These are phyloP conservation scores for Punctularia strigosozonata DNA, from an alignment of 768 basidiomycete genomes.

Conservation along the genomic window DNA sequence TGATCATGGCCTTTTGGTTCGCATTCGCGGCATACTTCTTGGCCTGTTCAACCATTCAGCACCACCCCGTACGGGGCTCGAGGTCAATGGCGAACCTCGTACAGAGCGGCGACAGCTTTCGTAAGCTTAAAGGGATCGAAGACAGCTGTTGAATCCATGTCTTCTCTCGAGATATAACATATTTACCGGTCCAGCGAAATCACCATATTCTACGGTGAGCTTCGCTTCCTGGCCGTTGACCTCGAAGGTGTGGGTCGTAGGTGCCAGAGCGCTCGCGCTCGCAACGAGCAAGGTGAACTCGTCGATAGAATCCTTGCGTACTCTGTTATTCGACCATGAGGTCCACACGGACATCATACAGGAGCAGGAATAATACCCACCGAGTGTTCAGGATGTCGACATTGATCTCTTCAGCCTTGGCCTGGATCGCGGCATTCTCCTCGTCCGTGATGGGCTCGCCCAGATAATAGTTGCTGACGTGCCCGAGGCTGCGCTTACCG, in stretches of 20 bases:
- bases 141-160: too few relatives aligned
- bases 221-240: slow-evolving; percentile 35
- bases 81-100: slow-evolving; percentile 30
- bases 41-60: slow-evolving; percentile 30
- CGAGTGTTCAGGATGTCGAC: slow-evolving; percentile 76
- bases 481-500: slow-evolving; percentile 68
- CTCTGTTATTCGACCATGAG: slow-evolving; percentile 24
- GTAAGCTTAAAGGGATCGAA: too few relatives aligned
- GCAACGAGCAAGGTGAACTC: slow-evolving; percentile 69
- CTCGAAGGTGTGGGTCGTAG: slow-evolving; percentile 31
- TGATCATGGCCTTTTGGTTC: slow-evolving; percentile 63
- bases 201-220: slow-evolving; percentile 64
- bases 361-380: slow-evolving; percentile 20
- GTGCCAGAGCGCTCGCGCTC: slow-evolving; percentile 37
- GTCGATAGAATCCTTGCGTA: slow-evolving; percentile 51
- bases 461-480: slow-evolving; percentile 79
- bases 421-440: slow-evolving; percentile 68
- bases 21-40: slow-evolving; percentile 65
- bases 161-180: too few relatives aligned
- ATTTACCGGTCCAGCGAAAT: slow-evolving; percentile 49
- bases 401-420: slow-evolving; percentile 61
- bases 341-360: background rate
- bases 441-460: slow-evolving; percentile 62
- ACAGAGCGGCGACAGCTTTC: slow-evolving; percentile 42
- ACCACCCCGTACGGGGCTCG: background rate